Base-by-base conservation (phyloP, 257 asterid genomes). In the Petunia secreta region DNA sequence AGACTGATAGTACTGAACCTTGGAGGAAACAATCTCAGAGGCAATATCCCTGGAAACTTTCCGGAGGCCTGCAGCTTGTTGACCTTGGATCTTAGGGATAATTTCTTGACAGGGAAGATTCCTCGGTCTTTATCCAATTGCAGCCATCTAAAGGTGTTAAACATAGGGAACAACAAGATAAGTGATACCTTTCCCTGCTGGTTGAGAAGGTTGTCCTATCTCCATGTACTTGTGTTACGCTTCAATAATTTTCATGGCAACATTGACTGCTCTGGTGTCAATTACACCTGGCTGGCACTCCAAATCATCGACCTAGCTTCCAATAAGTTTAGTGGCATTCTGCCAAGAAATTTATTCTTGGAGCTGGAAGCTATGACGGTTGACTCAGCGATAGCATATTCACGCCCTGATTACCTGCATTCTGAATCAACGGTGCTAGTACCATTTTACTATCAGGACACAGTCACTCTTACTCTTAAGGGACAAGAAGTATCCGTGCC, bases 281-380 rank as follows among this genome's bases (percentile, higher is more conserved):
- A 87, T 0, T 69, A 76, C 77, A 85, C 83, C 83, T 93, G 94
- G 98, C 81, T 86, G 11, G 82, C 88, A 85, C 93, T 93, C 79
- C 94, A 90, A 82, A 87, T 93, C 82, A 83, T 91, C 8, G 92
- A 90, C 60, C 10, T 90, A 54, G 86, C 97, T 50, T 88, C 63
- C 75, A 93, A 90, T 69, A 81, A 82, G 54, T 93, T 93, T 85
- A 80, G 15, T 9, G 94, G 97, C 1, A 1, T 37, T 60, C 62
- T 93, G 15, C 44, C 73, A 58, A 81, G 89, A 8, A 4, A 4
- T 3, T 82, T 82, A 75, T 85, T 89, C 74, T 39, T 80, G 55
- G 85, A 79, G 38, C 87, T 91, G 87, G 71, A 39, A 25, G 90
- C 91, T 55, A 88, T 93, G 91, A 62, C 14, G 58, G 74, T 50